Conservation (phyloP, 371 early-diverging fungal genomes). For the Dinochytrium kinnereticum region DNA sequence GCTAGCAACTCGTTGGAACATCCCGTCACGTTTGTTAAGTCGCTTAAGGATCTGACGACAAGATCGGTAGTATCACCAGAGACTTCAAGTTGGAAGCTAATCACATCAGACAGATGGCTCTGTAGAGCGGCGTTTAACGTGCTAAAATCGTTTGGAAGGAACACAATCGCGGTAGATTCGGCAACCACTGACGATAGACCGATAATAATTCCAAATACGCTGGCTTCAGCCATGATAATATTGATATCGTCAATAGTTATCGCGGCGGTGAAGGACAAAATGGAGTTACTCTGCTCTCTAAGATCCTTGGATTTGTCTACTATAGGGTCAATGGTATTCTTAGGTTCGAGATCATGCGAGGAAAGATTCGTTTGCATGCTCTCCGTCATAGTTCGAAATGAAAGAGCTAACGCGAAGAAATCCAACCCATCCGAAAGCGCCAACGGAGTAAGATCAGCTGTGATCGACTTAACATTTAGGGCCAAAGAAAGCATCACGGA, state of each 20-base stretch:
- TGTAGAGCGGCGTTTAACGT: too few species aligned
- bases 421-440: neutral
- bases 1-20: neutral
- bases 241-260: neutral
- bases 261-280: neutral
- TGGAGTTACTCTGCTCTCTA: too few species aligned
- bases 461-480: neutral
- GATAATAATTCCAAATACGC: neutral
- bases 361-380: neutral
- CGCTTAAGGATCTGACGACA: neutral
- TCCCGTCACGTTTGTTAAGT: neutral
- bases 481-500: neutral
- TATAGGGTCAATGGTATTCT: neutral
- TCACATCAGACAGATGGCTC: too few species aligned
- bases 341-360: neutral
- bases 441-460: neutral
- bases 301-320: neutral
- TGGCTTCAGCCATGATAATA: neutral
- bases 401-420: slow-evolving; percentile 8
- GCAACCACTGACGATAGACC: neutral
- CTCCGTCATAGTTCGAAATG: neutral
- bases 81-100: neutral
- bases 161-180: too few species aligned
- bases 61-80: neutral
- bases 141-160: too few species aligned